These are phyloP conservation scores for Blastobotrys chiropterorum DNA, from an alignment of 805 yeast species.

Conservation along the genomic window DNA sequence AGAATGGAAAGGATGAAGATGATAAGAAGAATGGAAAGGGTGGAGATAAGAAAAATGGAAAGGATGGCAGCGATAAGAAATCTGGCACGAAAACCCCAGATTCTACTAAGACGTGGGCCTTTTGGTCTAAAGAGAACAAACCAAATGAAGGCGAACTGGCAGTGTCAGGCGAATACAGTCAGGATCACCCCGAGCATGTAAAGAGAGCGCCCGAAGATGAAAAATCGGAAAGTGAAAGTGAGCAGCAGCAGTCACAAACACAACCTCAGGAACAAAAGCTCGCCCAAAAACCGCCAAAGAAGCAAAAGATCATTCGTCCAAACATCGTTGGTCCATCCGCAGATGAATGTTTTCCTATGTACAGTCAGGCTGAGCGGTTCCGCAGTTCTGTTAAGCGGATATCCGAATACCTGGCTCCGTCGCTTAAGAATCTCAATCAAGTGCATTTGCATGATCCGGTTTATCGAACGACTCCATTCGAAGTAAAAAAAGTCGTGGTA, in stretches of 20 bases:
- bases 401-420: conserved; percentile 14
- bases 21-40: not conserved
- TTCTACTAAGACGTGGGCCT: conserved; percentile 25
- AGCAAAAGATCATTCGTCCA: conserved; percentile 15
- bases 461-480: conserved; percentile 21
- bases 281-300: conserved; percentile 7
- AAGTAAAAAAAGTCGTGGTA: conserved; percentile 57
- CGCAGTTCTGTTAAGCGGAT: conserved; percentile 16
- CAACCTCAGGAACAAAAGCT: conserved; percentile 4
- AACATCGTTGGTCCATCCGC: conserved; percentile 25
- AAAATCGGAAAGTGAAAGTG: not conserved
- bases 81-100: conserved; percentile 1
- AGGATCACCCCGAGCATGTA: conserved; percentile 23
- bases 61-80: not conserved
- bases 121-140: conserved; percentile 25
- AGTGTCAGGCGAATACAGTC: conserved; percentile 27
- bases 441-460: conserved; percentile 24
- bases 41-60: not conserved
- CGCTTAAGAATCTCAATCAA: conserved; percentile 8
- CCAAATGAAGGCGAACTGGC: conserved; percentile 25
- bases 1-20: not conserved
- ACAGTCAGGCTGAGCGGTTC: conserved; percentile 17
- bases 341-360: conserved; percentile 24
- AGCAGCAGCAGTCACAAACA: not conserved
- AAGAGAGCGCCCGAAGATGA: conserved; percentile 9